Evolutionary conservation across 495 filamentous ascomycete species (phyloP), one percentile per base, ranked within the genome.

Genomic region (Aspergillus sclerotiicarbonarius): DNA sequence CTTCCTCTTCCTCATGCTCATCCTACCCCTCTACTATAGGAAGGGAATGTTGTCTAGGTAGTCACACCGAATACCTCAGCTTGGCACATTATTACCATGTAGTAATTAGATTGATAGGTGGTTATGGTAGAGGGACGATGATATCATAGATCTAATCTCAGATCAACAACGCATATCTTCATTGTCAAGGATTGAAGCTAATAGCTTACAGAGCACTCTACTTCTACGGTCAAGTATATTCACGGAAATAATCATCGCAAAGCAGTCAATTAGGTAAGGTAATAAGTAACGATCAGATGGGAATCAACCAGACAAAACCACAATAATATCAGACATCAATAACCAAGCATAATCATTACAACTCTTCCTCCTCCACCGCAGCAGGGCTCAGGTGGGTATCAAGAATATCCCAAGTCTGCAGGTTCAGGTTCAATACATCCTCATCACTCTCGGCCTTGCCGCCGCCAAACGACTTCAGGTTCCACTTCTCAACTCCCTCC

Each of bases 401-500:
- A 19, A 61, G 31, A 33, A 57, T 37, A 49, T 41, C 21, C 59
- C 59, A 61, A 25, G 50, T 29, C 25, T 39, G 51, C 12, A 58
- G 54, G 4, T 50, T 30, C 25, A 43, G 30, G 47, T 62, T 57
- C 37, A 65, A 46, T 44, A 31, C 32, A 44, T 71, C 68, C 32
- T 65, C 68, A 16, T 55, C 60, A 7, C 64, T 56, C 51, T 68
- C 66, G 29, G 68, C 68, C 48, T 64, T 62, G 3, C 73, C 73
- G 3, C 53, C 47, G 1, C 73, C 73, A 55, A 72, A 76, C 20
- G 44, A 52, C 69, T 76, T 75, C 49, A 71, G 48, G 46, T 72
- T 62, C 73, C 73, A 76, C 62, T 71, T 71, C 60, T 76, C 71
- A 49, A 76, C 66, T n/a, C 73, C 67, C 43, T 70, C 68, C 4